Conservation (phyloP, 2,329 filamentous ascomycete species). For the Aspergillus vadensis region DNA sequence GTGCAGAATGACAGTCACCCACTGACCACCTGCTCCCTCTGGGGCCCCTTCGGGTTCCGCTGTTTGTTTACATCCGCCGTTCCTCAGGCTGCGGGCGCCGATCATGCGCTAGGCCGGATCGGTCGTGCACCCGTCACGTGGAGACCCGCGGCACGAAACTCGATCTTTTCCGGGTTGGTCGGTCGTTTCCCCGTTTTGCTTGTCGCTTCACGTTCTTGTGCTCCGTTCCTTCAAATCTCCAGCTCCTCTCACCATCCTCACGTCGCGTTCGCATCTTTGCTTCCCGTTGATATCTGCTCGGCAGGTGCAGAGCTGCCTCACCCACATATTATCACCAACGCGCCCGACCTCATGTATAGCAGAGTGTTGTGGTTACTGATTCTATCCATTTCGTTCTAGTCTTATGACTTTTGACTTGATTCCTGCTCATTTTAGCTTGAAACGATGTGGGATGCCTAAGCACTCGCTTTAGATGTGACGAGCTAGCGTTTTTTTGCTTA, state of each 20-base stretch:
- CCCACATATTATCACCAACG: no score
- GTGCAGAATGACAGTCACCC: conserved; percentile 6
- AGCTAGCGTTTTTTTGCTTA: conserved; percentile 11
- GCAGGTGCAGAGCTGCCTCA: neutral
- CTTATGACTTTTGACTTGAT: conserved; percentile 6
- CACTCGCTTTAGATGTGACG: conserved; percentile 8
- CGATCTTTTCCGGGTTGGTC: conserved; percentile 21
- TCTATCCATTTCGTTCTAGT: neutral
- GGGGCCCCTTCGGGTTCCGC: neutral
- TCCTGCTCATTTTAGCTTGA: conserved; percentile 11
- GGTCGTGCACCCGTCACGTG: conserved; percentile 28
- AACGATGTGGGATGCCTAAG: conserved; percentile 26
- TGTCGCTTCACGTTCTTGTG: neutral
- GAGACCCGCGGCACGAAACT: conserved; percentile 19
- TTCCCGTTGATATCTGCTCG: neutral
- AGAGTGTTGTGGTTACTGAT: neutral
- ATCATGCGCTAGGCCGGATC: conserved; percentile 31
- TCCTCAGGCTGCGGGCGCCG: conserved; percentile 34
- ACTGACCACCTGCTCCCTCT: conserved; percentile 3
- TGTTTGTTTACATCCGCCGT: conserved; percentile 46
- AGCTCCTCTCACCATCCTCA: neutral
- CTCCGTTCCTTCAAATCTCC: neutral
- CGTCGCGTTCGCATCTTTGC: neutral
- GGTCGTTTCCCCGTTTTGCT: neutral
- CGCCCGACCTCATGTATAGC: conserved; percentile 4